Percentiles rank a stretch among this genome's conserved stretches.
Evolutionary conservation across 1,139 yeast species (phyloP).

Genomic region (Blastobotrys apis): DNA sequence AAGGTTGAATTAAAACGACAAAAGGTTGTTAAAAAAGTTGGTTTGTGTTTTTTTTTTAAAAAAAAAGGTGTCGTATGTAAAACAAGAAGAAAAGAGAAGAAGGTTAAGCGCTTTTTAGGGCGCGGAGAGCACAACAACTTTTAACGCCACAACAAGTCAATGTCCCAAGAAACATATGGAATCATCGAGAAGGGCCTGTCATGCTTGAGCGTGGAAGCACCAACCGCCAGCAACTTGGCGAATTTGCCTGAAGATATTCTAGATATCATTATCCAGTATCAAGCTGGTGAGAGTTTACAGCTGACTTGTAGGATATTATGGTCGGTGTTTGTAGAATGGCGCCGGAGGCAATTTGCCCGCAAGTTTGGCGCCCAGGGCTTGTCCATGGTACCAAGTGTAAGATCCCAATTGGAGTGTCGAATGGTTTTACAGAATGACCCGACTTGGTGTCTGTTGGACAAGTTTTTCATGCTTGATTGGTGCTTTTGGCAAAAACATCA

Average conservation of each 20-base stretch:
- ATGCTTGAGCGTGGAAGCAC: too few species aligned
- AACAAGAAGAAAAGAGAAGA: background rate
- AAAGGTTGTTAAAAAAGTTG: too few species aligned
- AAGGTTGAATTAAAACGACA: too few species aligned
- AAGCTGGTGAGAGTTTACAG: constrained; percentile 8
- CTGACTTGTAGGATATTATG: constrained; percentile 1
- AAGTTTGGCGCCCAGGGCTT: constrained; percentile 17
- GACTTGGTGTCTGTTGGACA: constrained; percentile 19
- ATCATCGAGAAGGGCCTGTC: constrained; percentile 10
- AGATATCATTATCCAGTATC: constrained; percentile 16
- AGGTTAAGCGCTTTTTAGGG: background rate
- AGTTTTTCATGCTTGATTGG: constrained; percentile 22
- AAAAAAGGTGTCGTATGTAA: too few species aligned
- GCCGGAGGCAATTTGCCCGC: constrained; percentile 16
- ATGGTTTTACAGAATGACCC: constrained; percentile 6
- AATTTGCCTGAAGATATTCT: constrained; percentile 17
- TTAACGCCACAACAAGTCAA: too few species aligned
- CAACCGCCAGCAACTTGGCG: too few species aligned
- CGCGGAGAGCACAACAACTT: too few species aligned
- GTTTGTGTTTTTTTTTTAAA: too few species aligned
- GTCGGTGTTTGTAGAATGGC: constrained; percentile 4
- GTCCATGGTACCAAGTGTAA: constrained; percentile 14
- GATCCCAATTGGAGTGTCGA: constrained; percentile 1
- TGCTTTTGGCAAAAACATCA: constrained; percentile 26
- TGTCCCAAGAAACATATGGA: too few species aligned